Percentiles rank a stretch among this genome's conserved stretches.
These are phyloP conservation scores for Oxyria digyna DNA, from an alignment of 148 eudicot genomes.

Conservation along the genomic window DNA sequence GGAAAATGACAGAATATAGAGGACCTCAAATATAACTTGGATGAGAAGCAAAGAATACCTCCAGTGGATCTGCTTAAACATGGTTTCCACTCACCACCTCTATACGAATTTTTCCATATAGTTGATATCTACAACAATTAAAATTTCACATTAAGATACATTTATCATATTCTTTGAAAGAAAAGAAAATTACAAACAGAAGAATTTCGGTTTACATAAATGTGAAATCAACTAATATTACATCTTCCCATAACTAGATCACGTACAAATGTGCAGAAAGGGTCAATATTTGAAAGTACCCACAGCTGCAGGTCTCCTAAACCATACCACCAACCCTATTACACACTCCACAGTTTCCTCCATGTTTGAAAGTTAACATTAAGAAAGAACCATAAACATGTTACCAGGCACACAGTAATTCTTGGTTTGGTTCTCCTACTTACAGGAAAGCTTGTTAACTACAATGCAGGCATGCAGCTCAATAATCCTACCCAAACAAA, in stretches of 20 bases:
- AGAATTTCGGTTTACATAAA: neutral
- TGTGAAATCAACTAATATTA: neutral
- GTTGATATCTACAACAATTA: conserved; percentile 53
- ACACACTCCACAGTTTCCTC: neutral
- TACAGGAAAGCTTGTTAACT: neutral
- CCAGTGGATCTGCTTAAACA: conserved; percentile 60
- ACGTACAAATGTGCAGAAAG: neutral
- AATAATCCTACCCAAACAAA: neutral
- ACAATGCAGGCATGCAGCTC: neutral
- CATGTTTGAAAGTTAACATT: neutral
- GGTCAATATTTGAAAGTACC: neutral
- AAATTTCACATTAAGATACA: conserved; percentile 2
- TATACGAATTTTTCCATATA: conserved; percentile 85
- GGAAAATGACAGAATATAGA: neutral
- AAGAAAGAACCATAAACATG: neutral
- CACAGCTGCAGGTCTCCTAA: neutral
- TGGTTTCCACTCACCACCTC: conserved; percentile 85
- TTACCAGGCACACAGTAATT: neutral
- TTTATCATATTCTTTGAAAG: neutral
- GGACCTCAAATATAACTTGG: conserved; percentile 1
- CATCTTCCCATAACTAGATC: neutral
- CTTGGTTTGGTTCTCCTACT: neutral
- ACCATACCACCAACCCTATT: neutral
- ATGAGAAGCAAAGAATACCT: conserved; percentile 32
- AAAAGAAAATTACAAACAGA: neutral